phyloP scores from a whole-genome alignment of 2,329 filamentous ascomycete species.

The Pestalotiopsis sp. region DNA sequence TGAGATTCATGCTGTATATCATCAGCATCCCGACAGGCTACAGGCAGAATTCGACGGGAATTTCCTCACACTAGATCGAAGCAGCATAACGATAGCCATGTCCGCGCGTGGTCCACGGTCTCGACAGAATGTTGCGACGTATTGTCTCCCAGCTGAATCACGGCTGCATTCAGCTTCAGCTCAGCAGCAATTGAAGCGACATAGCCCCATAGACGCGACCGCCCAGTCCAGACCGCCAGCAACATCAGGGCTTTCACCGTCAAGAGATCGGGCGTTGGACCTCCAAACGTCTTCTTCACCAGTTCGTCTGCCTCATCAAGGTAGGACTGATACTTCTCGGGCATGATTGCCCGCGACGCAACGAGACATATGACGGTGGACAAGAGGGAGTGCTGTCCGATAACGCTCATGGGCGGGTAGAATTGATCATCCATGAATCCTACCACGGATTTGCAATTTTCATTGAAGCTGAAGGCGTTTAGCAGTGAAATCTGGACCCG shows the following conservation, averaged over 20 bases:
- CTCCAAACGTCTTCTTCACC: background rate
- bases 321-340: background rate
- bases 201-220: constrained; percentile 1
- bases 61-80: background rate
- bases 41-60: background rate
- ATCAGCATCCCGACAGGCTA: background rate
- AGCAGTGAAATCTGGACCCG: background rate
- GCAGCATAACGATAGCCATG: background rate
- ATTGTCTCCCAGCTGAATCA: constrained; percentile 1
- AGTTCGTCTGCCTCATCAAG: background rate
- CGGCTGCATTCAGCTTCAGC: background rate
- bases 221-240: constrained; percentile 1
- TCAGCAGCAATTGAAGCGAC: constrained; percentile 2
- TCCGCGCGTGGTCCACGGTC: background rate
- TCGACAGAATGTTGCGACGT: background rate
- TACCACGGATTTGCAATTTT: constrained; percentile 4
- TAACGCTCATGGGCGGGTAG: background rate
- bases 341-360: constrained; percentile 2
- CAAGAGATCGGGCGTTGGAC: background rate
- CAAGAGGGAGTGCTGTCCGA: background rate
- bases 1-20: background rate
- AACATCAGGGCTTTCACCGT: background rate
- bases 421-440: constrained; percentile 3
- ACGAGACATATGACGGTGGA: constrained; percentile 1
- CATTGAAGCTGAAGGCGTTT: background rate